Evolutionary conservation across 179 eudicot genomes (phyloP).

Genomic region (Vitellaria paradoxa): DNA sequence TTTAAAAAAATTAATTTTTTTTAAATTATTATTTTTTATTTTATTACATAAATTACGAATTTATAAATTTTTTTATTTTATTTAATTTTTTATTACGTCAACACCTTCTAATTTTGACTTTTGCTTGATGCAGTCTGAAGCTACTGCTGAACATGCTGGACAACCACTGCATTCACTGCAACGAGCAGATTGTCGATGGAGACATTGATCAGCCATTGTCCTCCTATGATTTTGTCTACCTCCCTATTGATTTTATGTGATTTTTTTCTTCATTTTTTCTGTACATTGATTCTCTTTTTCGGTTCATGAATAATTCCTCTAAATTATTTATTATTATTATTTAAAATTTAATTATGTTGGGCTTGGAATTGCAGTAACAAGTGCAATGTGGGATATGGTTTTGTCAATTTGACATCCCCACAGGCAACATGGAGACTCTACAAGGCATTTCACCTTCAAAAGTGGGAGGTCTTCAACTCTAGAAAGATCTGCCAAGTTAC

Average conservation of each 20-base stretch:
- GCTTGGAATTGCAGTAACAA: constrained; percentile 53
- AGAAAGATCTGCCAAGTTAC: constrained; percentile 92
- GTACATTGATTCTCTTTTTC: background rate
- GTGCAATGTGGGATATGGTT: constrained; percentile 99
- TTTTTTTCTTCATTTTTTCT: background rate
- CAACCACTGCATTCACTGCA: constrained; percentile 96
- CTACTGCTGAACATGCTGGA: constrained; percentile 91
- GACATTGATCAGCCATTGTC: constrained; percentile 67
- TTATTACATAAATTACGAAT: too few relatives aligned
- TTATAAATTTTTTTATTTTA: too few relatives aligned
- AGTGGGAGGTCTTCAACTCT: constrained; percentile 97
- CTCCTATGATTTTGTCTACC: constrained; percentile 92
- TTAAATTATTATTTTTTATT: too few relatives aligned
- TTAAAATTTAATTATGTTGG: too few relatives aligned
- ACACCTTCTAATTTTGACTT: too few relatives aligned
- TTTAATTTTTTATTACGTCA: too few relatives aligned
- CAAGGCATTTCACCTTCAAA: constrained; percentile 86
- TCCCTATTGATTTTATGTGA: constrained; percentile 95
- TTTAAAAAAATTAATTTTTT: too few relatives aligned
- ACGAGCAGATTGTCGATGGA: constrained; percentile 58
- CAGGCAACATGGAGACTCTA: constrained; percentile 79
- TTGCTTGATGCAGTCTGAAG: constrained; percentile 64
- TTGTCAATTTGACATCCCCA: constrained; percentile 96
- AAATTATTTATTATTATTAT: too few relatives aligned
- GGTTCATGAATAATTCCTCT: too few relatives aligned